Conservation (phyloP, 441 rosid species). For the Cnidoscolus chayamansa region DNA sequence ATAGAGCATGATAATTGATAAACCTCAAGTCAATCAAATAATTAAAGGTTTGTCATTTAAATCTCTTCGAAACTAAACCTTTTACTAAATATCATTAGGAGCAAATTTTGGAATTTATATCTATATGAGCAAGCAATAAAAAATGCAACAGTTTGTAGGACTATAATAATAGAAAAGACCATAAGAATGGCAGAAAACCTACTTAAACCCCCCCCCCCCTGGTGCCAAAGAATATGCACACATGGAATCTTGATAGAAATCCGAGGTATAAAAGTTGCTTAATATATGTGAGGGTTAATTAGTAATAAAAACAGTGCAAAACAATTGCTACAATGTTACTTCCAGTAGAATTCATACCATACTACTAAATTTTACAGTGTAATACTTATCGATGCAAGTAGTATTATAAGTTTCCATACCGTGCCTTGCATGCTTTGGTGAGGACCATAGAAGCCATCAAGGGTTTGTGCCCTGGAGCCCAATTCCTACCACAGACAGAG, state of each 20-base stretch:
- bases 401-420: conserved; percentile 28
- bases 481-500: conserved; percentile 28
- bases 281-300: background rate
- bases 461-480: conserved; percentile 39
- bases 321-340: background rate
- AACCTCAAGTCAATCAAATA: background rate
- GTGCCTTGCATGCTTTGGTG: conserved; percentile 38
- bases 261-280: too few relatives aligned
- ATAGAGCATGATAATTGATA: too few relatives aligned
- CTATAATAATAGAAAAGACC: too few relatives aligned
- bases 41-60: background rate
- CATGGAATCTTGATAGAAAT: too few relatives aligned
- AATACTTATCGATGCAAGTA: background rate
- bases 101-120: too few relatives aligned
- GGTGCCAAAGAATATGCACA: too few relatives aligned
- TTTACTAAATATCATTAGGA: background rate
- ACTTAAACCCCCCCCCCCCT: too few relatives aligned
- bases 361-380: background rate
- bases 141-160: too few relatives aligned
- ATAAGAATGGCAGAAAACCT: too few relatives aligned
- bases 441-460: conserved; percentile 38
- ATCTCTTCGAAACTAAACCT: background rate
- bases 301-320: background rate
- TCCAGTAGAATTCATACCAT: background rate
- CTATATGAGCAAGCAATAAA: too few relatives aligned